phyloP scores from a whole-genome alignment of 139 green algal species.

The Bryopsis sp. region DNA sequence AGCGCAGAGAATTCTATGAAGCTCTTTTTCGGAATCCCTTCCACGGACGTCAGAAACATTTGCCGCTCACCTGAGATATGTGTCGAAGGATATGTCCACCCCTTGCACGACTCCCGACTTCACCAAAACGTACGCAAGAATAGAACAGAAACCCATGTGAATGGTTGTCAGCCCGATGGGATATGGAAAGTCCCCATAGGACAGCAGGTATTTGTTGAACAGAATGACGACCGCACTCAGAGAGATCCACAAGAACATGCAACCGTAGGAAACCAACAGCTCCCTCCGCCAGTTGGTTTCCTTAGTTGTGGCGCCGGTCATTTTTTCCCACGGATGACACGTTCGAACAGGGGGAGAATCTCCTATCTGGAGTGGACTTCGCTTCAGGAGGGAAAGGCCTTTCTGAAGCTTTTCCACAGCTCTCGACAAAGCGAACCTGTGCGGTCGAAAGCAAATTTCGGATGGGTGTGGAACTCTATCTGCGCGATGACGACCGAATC shows the following conservation, averaged over 20 bases:
- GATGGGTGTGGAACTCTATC: too few species aligned
- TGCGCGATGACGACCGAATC: too few species aligned
- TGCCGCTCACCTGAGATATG: conserved; percentile 31
- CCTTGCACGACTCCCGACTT: conserved; percentile 29
- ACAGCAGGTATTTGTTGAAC: conserved; percentile 66
- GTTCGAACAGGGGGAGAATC: too few species aligned
- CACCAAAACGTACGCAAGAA: conserved; percentile 26
- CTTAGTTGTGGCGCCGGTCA: too few species aligned
- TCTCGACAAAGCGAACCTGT: too few species aligned
- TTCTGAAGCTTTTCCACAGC: too few species aligned
- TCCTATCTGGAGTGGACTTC: too few species aligned
- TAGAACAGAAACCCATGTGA: conserved; percentile 52
- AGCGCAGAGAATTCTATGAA: not conserved
- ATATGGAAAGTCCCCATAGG: conserved; percentile 54
- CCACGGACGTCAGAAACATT: not conserved
- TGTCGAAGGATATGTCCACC: conserved; percentile 27
- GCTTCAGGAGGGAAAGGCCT: too few species aligned
- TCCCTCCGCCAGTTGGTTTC: too few species aligned
- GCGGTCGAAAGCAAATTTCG: too few species aligned
- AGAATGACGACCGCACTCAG: conserved; percentile 47
- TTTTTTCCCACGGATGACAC: too few species aligned
- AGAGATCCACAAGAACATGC: conserved; percentile 41
- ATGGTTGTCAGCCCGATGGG: conserved; percentile 52
- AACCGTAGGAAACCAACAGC: too few species aligned
- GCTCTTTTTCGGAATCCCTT: not conserved